These are phyloP conservation scores for Sporothrix brunneoviolacea DNA, from an alignment of 2,329 filamentous ascomycete genomes.

Conservation along the genomic window DNA sequence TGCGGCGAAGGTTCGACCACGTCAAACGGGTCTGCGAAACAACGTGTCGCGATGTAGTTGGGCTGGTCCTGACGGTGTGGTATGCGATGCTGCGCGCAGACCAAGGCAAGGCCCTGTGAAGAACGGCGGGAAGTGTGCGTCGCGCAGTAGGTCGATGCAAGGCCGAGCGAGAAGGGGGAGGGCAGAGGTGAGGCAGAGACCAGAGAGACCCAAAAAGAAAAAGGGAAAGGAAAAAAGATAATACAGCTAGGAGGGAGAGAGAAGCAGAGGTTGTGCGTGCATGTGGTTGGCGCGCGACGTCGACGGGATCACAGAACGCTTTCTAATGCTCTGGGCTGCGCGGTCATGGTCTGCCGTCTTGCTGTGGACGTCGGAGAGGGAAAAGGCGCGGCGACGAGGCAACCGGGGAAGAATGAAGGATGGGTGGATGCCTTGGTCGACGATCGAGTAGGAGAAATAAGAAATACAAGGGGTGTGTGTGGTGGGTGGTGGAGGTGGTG, in stretches of 20 bases:
- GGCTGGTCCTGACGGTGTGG: conserved; percentile 29
- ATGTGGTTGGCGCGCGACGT: conserved; percentile 41
- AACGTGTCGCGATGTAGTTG: conserved; percentile 59
- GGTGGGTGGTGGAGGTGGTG: background rate
- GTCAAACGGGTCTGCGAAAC: conserved; percentile 43
- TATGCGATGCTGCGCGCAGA: conserved; percentile 25
- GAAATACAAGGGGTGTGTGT: conserved; percentile 1
- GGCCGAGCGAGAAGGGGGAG: conserved; percentile 24
- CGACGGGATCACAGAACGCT: too few relatives aligned
- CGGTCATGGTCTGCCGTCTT: background rate
- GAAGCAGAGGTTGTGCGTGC: conserved; percentile 31
- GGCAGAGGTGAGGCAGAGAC: background rate
- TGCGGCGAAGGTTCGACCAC: conserved; percentile 36
- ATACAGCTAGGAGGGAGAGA: background rate
- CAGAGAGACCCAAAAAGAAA: background rate
- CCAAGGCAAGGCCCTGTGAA: conserved; percentile 17
- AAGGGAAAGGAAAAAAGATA: background rate
- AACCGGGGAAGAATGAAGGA: conserved; percentile 8
- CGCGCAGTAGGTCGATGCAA: conserved; percentile 35
- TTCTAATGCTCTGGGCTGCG: too few relatives aligned
- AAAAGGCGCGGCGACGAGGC: conserved; percentile 3
- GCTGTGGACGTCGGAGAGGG: conserved; percentile 1
- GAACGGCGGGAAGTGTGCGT: conserved; percentile 25
- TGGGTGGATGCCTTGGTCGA: conserved; percentile 8
- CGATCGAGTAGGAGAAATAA: conserved; percentile 6